phyloP scores from a whole-genome alignment of 2,329 filamentous ascomycete species.

The Aschersonia sp. region DNA sequence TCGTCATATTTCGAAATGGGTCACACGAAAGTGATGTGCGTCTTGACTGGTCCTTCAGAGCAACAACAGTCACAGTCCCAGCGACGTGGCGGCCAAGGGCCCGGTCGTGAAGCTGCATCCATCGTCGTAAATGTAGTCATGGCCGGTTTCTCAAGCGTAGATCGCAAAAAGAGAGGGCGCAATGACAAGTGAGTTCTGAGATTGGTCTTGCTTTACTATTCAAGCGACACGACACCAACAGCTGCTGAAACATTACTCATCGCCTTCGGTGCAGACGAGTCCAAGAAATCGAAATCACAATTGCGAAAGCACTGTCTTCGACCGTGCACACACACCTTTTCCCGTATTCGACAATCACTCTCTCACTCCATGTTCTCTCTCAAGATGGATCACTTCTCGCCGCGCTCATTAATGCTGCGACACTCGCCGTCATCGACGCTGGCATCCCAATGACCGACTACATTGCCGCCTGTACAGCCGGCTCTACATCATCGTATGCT shows the following conservation, averaged over 20 bases:
- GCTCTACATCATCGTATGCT: slow-evolving; percentile 55
- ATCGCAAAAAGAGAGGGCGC: slow-evolving; percentile 61
- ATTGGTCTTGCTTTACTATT: background rate
- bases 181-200: slow-evolving; percentile 57
- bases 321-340: slow-evolving; percentile 79
- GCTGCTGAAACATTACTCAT: too few species aligned
- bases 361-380: slow-evolving; percentile 75
- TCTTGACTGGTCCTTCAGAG: slow-evolving; percentile 75
- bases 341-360: slow-evolving; percentile 70
- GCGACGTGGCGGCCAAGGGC: slow-evolving; percentile 24
- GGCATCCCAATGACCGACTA: slow-evolving; percentile 93
- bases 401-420: slow-evolving; percentile 79
- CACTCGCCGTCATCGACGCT: slow-evolving; percentile 83
- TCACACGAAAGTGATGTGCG: slow-evolving; percentile 93
- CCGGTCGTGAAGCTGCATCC: slow-evolving; percentile 31
- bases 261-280: slow-evolving; percentile 43
- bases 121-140: slow-evolving; percentile 73
- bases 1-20: slow-evolving; percentile 93
- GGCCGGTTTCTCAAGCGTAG: slow-evolving; percentile 77
- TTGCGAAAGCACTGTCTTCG: slow-evolving; percentile 61
- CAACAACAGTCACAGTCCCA: slow-evolving; percentile 39
- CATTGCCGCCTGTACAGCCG: slow-evolving; percentile 75
- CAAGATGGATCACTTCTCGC: slow-evolving; percentile 85
- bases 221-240: background rate
- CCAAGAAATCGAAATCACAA: slow-evolving; percentile 65